These are phyloP conservation scores for Amanita pallidorosea DNA, from an alignment of 768 basidiomycete species.

Conservation along the genomic window DNA sequence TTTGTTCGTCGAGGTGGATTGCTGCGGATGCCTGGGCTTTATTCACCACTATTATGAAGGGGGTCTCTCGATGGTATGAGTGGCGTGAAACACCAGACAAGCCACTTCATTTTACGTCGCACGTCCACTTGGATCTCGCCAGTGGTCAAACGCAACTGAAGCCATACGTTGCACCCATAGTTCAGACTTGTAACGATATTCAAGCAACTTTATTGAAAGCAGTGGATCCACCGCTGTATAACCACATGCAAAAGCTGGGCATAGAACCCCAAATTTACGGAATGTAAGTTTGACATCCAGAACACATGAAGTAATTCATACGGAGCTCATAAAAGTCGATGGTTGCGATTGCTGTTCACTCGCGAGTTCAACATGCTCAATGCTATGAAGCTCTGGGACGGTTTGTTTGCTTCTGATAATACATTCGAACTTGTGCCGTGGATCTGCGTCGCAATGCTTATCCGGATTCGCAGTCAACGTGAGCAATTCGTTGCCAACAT, in stretches of 20 bases:
- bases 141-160: conserved; percentile 39
- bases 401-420: conserved; percentile 81
- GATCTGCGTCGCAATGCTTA: conserved; percentile 90
- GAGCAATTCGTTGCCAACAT: conserved; percentile 18
- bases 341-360: conserved; percentile 89
- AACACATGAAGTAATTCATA: conserved; percentile 2
- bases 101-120: conserved; percentile 29
- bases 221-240: conserved; percentile 74
- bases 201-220: conserved; percentile 63
- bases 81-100: conserved; percentile 39
- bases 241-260: conserved; percentile 62
- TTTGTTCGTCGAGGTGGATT: conserved; percentile 59
- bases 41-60: conserved; percentile 72
- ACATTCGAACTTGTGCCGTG: conserved; percentile 70
- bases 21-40: conserved; percentile 85
- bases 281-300: conserved; percentile 48
- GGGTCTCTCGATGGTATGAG: conserved; percentile 70
- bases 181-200: conserved; percentile 70
- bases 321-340: conserved; percentile 47
- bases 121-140: conserved; percentile 31
- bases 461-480: conserved; percentile 87
- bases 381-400: conserved; percentile 92
- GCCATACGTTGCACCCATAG: conserved; percentile 76
- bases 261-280: conserved; percentile 97
- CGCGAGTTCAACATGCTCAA: conserved; percentile 79